Evolutionary conservation across 2,329 filamentous ascomycete species (phyloP), one percentile per base, ranked within the genome.

Genomic region (Calonectria pteridis): DNA sequence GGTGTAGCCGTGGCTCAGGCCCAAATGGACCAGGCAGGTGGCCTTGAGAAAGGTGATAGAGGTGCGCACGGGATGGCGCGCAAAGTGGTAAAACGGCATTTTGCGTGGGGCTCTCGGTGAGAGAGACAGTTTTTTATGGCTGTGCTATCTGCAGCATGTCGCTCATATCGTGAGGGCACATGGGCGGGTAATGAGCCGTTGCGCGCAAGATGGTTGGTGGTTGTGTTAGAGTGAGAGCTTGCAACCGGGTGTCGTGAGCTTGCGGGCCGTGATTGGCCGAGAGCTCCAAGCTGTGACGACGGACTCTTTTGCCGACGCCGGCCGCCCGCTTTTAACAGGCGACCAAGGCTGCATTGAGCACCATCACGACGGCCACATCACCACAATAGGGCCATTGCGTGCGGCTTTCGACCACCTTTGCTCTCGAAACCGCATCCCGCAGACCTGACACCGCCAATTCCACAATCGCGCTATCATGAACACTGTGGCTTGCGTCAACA

Each of bases 1-100:
- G 75, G 88, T 88, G 85, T 91, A 91, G 79, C 91, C 86, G 84
- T 97, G 93, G 53, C 91, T 89, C 74, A 87, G 77, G 23, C 87
- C 85, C 73, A 86, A 84, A 74, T 89, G 79, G 58, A 86, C 76
- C 67, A 89, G 79, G 76, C 87, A 87, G 67, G 87, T 77, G 13
- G 80, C 76, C 71, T 85, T 85, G 77, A 85, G 69, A 75, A 82
- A 83, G 13, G 82, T 81, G 49, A 84, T 67, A 40, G 80, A 74
- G 73, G 84, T 78, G 69, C 84, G 85, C 72, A 86, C 67, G 18
- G 87, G 87, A 73, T 85, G 83, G 78, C 84, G 83, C 70, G 85
- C 76, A 78, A 86, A 82, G 75, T 84, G 82, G 67, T 73, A 77
- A 29, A 77, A 78, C 71, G 80, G 80, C 78, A 77, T 77, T 71